Conservation (phyloP, 2,329 filamentous ascomycete genomes). For the Penicillium frequentans region DNA sequence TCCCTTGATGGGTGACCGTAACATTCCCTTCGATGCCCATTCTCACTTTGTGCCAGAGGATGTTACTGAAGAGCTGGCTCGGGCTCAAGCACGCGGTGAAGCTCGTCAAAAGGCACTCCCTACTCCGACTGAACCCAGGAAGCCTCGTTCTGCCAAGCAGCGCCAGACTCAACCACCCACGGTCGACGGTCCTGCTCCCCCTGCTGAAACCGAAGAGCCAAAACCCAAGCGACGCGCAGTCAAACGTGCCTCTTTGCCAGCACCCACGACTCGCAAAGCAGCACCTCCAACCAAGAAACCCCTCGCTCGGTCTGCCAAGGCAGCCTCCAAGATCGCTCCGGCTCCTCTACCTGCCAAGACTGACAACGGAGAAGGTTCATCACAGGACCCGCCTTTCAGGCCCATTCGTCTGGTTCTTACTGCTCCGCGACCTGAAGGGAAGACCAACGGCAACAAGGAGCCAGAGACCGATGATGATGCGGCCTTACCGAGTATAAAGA, state of each 20-base stretch:
- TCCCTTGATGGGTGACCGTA: conserved; percentile 21
- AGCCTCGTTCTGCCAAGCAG: conserved; percentile 10
- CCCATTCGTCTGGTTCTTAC: background rate
- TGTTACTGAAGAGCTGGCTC: conserved; percentile 11
- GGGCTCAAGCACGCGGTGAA: conserved; percentile 1
- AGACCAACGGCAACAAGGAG: background rate
- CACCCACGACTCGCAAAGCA: background rate
- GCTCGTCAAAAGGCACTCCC: conserved; percentile 1
- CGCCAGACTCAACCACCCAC: conserved; percentile 1
- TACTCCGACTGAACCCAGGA: conserved; percentile 2
- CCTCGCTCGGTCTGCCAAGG: background rate
- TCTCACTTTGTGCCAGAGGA: conserved; percentile 11
- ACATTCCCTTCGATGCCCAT: conserved; percentile 9
- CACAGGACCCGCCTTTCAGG: background rate
- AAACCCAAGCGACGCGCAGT: conserved; percentile 1
- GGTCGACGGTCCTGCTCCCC: background rate
- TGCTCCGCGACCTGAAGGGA: background rate
- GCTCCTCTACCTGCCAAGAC: background rate
- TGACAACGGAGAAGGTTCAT: background rate
- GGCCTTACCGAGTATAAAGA: background rate
- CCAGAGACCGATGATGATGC: background rate
- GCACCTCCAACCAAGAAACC: background rate
- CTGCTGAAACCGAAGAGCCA: background rate
- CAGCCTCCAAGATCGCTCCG: background rate
- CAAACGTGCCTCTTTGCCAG: conserved; percentile 4